phyloP scores from a whole-genome alignment of 139 green algal species.

The Pseudopediastrum boryanum region DNA sequence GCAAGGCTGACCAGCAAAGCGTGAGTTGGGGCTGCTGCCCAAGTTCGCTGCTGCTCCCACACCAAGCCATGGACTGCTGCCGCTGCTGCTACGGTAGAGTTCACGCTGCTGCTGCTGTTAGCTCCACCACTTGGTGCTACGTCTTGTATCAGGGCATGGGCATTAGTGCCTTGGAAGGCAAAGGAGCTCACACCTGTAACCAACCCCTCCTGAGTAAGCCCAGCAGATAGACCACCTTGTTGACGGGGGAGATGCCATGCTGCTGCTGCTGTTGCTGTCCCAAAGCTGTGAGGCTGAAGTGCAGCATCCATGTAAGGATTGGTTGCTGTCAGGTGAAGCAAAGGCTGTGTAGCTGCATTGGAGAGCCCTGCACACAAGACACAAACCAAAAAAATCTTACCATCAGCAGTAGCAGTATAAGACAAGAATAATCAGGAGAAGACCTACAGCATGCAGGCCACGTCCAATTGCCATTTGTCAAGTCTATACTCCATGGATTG shows the following conservation, averaged over 20 bases:
- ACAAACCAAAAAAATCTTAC: no score
- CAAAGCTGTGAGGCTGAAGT: constrained; percentile 20
- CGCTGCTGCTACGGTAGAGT: no score
- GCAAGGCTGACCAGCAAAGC: no score
- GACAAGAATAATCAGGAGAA: no score
- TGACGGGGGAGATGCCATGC: constrained; percentile 33
- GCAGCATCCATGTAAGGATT: constrained; percentile 67
- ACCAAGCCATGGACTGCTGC: no score
- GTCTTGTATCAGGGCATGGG: constrained; percentile 24
- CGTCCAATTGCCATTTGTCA: no score
- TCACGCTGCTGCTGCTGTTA: constrained; percentile 21
- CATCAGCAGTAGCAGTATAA: no score
- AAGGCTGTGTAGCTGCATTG: not conserved
- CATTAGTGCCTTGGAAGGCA: constrained; percentile 67
- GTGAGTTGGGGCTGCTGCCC: no score
- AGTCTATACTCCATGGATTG: no score
- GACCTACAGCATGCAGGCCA: no score
- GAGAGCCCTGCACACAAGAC: no score
- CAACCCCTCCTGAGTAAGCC: not conserved
- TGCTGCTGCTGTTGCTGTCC: not conserved
- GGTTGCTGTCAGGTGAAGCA: constrained; percentile 66
- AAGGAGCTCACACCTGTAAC: constrained; percentile 64
- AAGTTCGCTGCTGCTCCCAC: no score
- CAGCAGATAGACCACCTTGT: constrained; percentile 3
- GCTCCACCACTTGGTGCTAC: constrained; percentile 6